Percentiles rank a stretch among this genome's conserved stretches.
Conservation (phyloP, 225 moss, liverwort and hornwort genomes). For the Pleurozium schreberi region DNA sequence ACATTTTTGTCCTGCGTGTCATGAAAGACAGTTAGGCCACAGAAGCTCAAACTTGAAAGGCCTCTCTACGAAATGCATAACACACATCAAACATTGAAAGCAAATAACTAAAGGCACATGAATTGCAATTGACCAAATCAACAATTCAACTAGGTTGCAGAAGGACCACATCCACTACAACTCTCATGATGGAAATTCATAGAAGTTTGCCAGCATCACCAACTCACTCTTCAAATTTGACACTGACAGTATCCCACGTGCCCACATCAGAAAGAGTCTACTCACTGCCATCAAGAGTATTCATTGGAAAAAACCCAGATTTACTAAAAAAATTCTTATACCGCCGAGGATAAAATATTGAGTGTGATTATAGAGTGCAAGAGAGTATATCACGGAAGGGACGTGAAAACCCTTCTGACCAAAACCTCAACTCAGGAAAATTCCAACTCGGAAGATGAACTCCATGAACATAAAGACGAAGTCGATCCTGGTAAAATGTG, state of each 20-base stretch:
- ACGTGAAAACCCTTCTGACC: not conserved
- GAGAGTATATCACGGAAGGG: not conserved
- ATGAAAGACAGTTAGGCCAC: not conserved
- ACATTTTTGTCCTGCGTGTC: constrained; percentile 87
- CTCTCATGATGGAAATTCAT: not conserved
- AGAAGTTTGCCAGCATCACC: not conserved
- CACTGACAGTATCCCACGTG: not conserved
- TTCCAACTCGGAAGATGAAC: not conserved
- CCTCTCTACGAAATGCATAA: not conserved
- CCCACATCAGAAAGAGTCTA: not conserved
- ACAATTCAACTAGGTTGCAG: not conserved
- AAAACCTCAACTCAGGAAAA: not conserved
- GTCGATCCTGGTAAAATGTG: not conserved
- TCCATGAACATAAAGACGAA: not conserved
- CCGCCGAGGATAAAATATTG: not conserved
- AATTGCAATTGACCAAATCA: not conserved
- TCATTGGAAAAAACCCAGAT: not conserved
- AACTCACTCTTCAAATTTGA: not conserved
- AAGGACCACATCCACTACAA: not conserved
- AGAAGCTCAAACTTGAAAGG: not conserved
- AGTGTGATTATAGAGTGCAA: not conserved
- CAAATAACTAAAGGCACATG: not conserved
- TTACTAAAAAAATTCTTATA: not conserved
- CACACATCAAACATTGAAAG: not conserved
- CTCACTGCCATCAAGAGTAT: not conserved